A percentile compares a stretch with the other conserved stretches of the same genome.
These are phyloP conservation scores for Solanum phureja DNA, from an alignment of 257 asterid species.

Conservation along the genomic window DNA sequence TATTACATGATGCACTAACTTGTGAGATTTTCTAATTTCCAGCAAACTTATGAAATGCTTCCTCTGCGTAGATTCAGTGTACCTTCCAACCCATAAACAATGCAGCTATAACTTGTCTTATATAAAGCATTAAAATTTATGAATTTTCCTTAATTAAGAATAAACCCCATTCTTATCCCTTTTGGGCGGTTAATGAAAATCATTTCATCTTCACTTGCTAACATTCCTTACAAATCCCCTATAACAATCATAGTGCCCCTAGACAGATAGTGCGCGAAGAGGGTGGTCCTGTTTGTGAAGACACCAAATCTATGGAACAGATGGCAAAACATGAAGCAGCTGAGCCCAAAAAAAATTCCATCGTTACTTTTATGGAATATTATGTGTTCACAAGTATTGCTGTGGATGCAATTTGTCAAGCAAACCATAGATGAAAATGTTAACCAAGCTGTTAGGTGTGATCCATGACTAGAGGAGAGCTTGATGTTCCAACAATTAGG, in stretches of 20 bases:
- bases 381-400: background rate
- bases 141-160: no score
- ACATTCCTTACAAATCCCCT: background rate
- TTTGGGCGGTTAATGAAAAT: no score
- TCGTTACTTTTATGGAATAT: background rate
- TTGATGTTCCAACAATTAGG: background rate
- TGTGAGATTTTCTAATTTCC: background rate
- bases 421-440: background rate
- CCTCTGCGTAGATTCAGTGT: background rate
- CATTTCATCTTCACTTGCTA: no score
- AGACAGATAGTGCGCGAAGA: background rate
- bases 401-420: background rate
- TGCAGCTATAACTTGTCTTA: no score
- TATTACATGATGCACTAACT: background rate
- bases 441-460: background rate
- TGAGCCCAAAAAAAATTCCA: background rate
- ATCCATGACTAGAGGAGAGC: background rate
- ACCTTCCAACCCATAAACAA: background rate
- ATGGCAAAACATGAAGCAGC: background rate
- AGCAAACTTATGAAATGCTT: background rate
- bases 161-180: no score
- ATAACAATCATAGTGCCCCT: background rate
- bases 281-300: background rate
- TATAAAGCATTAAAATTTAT: no score
- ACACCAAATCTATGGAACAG: no score